These are phyloP conservation scores for Clarireedia hainanense DNA, from an alignment of 2,329 filamentous ascomycete species.

Conservation along the genomic window DNA sequence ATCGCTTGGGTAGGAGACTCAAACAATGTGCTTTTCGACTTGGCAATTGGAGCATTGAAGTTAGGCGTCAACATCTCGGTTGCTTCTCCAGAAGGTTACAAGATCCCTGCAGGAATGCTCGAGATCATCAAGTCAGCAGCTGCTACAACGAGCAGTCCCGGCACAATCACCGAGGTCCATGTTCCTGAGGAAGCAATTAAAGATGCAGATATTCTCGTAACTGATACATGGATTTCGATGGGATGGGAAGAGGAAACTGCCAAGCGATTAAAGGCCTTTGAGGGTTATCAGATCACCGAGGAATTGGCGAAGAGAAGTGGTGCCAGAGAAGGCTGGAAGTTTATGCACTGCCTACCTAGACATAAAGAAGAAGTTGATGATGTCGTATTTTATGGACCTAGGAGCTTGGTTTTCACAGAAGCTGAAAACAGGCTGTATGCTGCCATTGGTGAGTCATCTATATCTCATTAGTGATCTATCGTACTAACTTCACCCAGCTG, in stretches of 20 bases:
- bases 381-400: slow-evolving; percentile 83
- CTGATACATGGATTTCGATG: slow-evolving; percentile 98
- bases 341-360: slow-evolving; percentile 95
- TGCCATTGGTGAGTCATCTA: slow-evolving; percentile 56
- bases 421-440: slow-evolving; percentile 93
- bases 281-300: slow-evolving; percentile 84
- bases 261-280: slow-evolving; percentile 72
- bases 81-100: slow-evolving; percentile 78
- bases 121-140: slow-evolving; percentile 61
- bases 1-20: slow-evolving; percentile 95
- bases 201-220: slow-evolving; percentile 82
- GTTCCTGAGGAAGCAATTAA: slow-evolving; percentile 78
- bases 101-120: slow-evolving; percentile 69
- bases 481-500: slow-evolving; percentile 40
- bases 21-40: slow-evolving; percentile 93
- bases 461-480: neutral
- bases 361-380: slow-evolving; percentile 90
- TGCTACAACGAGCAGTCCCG: slow-evolving; percentile 47
- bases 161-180: slow-evolving; percentile 66
- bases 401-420: slow-evolving; percentile 85
- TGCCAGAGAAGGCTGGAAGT: slow-evolving; percentile 85
- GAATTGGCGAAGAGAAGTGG: slow-evolving; percentile 77
- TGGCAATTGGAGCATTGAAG: slow-evolving; percentile 82
- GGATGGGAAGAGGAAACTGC: slow-evolving; percentile 83
- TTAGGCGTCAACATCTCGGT: slow-evolving; percentile 80